Conservation (phyloP, 2,329 filamentous ascomycete genomes). For the Trichoderma brevicompactum region DNA sequence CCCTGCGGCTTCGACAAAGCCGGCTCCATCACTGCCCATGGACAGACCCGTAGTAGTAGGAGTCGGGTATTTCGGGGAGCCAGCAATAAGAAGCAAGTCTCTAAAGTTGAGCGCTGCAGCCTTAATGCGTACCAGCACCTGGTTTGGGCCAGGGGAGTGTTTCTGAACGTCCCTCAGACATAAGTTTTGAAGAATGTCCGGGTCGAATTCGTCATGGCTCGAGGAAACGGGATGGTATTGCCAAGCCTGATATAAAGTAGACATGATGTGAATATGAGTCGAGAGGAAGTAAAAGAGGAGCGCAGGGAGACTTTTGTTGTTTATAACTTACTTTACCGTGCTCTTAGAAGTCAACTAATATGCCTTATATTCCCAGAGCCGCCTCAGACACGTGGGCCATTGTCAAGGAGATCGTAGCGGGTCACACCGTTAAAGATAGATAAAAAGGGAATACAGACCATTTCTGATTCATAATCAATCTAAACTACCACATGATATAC, state of each 20-base stretch:
- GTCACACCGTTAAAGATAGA: not conserved
- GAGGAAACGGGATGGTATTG: not conserved
- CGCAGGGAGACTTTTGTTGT: not conserved
- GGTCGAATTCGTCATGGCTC: not conserved
- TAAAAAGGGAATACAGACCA: not conserved
- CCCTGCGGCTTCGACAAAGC: not conserved
- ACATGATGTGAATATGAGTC: not conserved
- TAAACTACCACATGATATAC: not conserved
- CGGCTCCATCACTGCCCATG: not conserved
- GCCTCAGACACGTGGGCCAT: not conserved
- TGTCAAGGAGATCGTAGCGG: not conserved
- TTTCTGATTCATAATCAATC: not conserved
- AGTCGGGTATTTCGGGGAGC: not conserved
- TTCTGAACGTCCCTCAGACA: not conserved
- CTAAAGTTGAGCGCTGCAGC: not conserved
- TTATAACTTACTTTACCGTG: not conserved
- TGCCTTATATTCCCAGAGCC: not conserved
- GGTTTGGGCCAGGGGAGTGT: not conserved
- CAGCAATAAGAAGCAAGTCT: not conserved
- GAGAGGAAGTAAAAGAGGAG: not conserved
- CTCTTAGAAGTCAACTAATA: not conserved
- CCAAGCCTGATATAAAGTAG: not conserved
- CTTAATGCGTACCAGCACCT: not conserved
- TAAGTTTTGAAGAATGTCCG: not conserved
- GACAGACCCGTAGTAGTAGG: not conserved